Conservation (phyloP, 176 grass and related monocot species). For the Alloteropsis semialata region DNA sequence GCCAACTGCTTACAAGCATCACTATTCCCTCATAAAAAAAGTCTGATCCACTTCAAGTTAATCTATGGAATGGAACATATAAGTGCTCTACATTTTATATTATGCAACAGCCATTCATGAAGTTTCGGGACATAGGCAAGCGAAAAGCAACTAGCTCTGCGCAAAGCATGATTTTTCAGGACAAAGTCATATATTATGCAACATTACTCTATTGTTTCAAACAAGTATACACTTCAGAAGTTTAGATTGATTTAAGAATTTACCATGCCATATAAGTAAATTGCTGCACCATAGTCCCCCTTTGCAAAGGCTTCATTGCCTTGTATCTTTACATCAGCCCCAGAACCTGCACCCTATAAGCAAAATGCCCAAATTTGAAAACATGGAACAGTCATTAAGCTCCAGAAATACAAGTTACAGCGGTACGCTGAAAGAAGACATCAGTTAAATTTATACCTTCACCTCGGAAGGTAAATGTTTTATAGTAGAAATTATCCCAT, state of each 20-base stretch:
- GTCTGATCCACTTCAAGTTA: background rate
- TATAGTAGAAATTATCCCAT: background rate
- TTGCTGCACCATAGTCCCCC: background rate
- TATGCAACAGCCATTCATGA: too few relatives aligned
- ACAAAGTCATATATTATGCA: background rate
- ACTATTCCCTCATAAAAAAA: background rate
- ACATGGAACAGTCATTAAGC: background rate
- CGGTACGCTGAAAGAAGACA: background rate
- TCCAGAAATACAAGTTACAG: background rate
- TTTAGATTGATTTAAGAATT: background rate
- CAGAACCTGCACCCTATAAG: background rate
- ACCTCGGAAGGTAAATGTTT: background rate
- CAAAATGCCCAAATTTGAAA: background rate
- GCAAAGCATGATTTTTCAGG: background rate
- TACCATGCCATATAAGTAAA: background rate
- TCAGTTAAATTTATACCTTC: background rate
- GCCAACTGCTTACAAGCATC: background rate
- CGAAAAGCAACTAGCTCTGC: background rate
- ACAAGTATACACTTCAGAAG: background rate
- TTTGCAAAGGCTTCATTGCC: background rate
- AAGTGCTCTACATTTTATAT: background rate
- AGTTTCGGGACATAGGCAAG: background rate
- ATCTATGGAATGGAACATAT: background rate
- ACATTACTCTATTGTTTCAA: background rate
- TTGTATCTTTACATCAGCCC: background rate